phyloP scores from a whole-genome alignment of 2,329 filamentous ascomycete species.

The Colletotrichum simmondsii region DNA sequence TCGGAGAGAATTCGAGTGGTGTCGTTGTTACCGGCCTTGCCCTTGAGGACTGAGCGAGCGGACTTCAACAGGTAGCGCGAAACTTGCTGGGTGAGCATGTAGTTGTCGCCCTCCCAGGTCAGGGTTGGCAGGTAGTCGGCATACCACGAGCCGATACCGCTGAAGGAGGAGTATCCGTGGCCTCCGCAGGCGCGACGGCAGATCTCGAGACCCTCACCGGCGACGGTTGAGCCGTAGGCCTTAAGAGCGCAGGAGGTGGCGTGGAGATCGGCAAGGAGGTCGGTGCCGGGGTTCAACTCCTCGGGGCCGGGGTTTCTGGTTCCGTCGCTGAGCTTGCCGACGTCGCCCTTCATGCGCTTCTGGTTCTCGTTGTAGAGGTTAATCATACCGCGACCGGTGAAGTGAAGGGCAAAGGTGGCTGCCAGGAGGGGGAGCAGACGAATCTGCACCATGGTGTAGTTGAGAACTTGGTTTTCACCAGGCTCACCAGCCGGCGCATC shows the following conservation, averaged over 20 bases:
- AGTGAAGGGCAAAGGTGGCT: conserved; percentile 81
- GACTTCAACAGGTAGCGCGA: conserved; percentile 82
- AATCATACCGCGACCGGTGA: conserved; percentile 83
- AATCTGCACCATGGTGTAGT: conserved; percentile 85
- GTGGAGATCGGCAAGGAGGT: conserved; percentile 78
- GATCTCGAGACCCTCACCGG: conserved; percentile 79
- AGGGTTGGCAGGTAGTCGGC: conserved; percentile 77
- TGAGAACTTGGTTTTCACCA: conserved; percentile 79
- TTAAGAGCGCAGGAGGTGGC: conserved; percentile 82
- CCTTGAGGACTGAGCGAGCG: conserved; percentile 75
- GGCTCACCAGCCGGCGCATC: conserved; percentile 68
- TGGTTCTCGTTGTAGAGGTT: conserved; percentile 78
- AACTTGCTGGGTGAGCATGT: conserved; percentile 85
- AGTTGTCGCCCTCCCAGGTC: conserved; percentile 85
- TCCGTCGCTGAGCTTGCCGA: conserved; percentile 51
- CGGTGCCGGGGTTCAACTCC: conserved; percentile 70
- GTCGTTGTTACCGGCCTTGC: conserved; percentile 70
- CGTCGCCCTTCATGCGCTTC: conserved; percentile 67
- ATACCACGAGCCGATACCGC: conserved; percentile 81
- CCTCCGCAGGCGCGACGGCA: conserved; percentile 82
- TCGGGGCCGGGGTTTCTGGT: conserved; percentile 73
- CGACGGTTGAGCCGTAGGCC: conserved; percentile 76
- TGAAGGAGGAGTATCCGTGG: conserved; percentile 80
- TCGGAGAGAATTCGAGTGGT: conserved; percentile 73
- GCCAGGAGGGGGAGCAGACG: conserved; percentile 78